Percentiles rank a stretch among this genome's conserved stretches.
These are phyloP conservation scores for Podila epigama DNA, from an alignment of 192 early-diverging fungal genomes.

Conservation along the genomic window DNA sequence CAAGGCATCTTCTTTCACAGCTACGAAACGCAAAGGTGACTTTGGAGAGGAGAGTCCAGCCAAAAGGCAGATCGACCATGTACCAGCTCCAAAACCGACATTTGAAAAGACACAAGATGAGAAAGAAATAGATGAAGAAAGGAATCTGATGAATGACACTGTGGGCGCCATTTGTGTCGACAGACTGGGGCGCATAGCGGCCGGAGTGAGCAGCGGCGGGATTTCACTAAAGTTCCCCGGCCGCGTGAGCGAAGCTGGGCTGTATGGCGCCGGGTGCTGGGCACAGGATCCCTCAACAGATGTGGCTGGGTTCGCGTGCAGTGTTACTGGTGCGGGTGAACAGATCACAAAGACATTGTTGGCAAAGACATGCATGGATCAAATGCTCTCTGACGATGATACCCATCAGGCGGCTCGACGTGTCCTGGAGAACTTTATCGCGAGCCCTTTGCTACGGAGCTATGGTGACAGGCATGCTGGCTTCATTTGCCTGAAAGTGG, in stretches of 20 bases:
- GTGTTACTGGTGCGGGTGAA: slow-evolving; percentile 81
- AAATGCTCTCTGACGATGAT: slow-evolving; percentile 5
- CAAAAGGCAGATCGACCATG: not conserved
- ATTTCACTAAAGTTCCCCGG: slow-evolving; percentile 86
- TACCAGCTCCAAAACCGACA: not conserved
- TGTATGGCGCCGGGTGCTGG: slow-evolving; percentile 87
- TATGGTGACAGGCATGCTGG: slow-evolving; percentile 49
- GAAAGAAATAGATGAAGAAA: not conserved
- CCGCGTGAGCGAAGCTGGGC: slow-evolving; percentile 86
- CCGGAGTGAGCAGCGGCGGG: slow-evolving; percentile 88
- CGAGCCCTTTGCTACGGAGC: slow-evolving; percentile 24
- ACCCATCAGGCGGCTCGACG: not conserved
- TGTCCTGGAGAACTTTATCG: slow-evolving; percentile 16
- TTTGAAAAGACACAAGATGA: not conserved
- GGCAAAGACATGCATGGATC: slow-evolving; percentile 63
- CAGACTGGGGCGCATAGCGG: slow-evolving; percentile 61
- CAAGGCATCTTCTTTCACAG: not conserved
- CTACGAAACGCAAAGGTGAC: slow-evolving; percentile 25
- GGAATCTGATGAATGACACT: slow-evolving; percentile 71
- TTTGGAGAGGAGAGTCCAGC: not conserved
- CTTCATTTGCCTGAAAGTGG: slow-evolving; percentile 28
- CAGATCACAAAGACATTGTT: slow-evolving; percentile 82
- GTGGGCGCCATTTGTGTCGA: slow-evolving; percentile 88
- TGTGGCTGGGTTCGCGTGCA: slow-evolving; percentile 63
- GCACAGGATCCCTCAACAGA: slow-evolving; percentile 57